Evolutionary conservation across 331 rosid species (phyloP).

Genomic region (Quercus phellos): DNA sequence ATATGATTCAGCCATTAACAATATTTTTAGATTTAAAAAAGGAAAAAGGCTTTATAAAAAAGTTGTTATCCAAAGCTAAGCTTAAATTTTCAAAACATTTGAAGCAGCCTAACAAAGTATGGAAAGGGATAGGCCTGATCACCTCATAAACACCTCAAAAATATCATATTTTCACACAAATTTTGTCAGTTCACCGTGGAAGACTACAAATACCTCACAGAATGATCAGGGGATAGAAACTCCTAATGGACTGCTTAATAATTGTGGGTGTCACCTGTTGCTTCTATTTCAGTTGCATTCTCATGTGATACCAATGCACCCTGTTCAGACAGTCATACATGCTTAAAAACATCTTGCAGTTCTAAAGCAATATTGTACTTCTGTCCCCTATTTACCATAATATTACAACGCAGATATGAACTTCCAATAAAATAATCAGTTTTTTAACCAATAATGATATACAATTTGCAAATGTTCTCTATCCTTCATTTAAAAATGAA

Average conservation of each 20-base stretch:
- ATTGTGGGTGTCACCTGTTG: constrained; percentile 17
- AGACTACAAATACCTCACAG: constrained; percentile 21
- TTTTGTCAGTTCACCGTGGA: constrained; percentile 1
- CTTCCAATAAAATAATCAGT: not conserved
- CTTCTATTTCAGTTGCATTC: constrained; percentile 26
- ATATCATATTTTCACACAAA: not conserved
- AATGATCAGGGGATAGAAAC: constrained; percentile 18
- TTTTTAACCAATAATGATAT: not conserved
- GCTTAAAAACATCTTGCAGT: constrained; percentile 1
- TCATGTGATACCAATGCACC: constrained; percentile 26
- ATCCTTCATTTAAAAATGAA: not conserved
- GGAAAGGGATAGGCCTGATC: not conserved
- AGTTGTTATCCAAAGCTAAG: not conserved
- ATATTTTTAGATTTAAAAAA: not conserved
- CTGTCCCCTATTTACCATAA: not conserved
- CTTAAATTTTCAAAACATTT: not conserved
- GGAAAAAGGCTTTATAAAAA: not conserved
- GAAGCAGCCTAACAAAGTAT: not conserved
- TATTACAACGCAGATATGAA: not conserved
- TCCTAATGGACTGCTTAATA: constrained; percentile 18
- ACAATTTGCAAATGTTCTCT: no score
- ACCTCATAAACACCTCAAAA: not conserved
- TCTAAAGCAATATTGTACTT: not conserved
- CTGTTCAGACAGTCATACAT: constrained; percentile 22
- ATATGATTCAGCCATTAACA: not conserved